Conservation (phyloP, 2,329 filamentous ascomycete genomes). For the Fusarium hainanense region DNA sequence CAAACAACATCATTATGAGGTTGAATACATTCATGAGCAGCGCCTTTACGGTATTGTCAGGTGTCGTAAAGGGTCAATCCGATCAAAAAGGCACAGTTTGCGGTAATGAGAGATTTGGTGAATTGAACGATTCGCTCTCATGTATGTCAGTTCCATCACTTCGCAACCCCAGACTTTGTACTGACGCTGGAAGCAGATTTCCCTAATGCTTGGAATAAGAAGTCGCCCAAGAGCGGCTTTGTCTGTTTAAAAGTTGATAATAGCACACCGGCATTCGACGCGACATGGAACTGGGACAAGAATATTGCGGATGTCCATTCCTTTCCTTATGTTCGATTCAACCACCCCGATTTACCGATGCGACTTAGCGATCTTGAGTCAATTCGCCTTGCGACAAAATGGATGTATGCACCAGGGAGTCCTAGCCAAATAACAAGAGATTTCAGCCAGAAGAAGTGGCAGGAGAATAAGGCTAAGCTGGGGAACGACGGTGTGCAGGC, state of each 20-base stretch:
- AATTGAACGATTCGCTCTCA: constrained; percentile 32
- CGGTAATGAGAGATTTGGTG: constrained; percentile 20
- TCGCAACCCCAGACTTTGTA: accelerated
- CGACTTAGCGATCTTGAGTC: constrained; percentile 36
- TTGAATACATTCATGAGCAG: background rate
- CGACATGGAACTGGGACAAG: constrained; percentile 42
- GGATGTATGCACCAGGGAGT: constrained; percentile 39
- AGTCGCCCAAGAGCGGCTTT: constrained; percentile 41
- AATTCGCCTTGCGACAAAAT: constrained; percentile 38
- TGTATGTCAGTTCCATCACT: constrained; percentile 22
- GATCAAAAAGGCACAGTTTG: constrained; percentile 9
- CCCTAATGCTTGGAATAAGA: constrained; percentile 44
- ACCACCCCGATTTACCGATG: constrained; percentile 32
- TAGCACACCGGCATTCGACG: constrained; percentile 37
- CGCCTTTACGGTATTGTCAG: background rate
- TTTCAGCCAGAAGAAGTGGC: constrained; percentile 28
- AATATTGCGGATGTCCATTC: constrained; percentile 44
- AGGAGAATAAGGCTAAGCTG: constrained; percentile 30
- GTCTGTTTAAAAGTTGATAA: constrained; percentile 43
- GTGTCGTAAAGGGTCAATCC: background rate
- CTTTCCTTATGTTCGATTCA: constrained; percentile 44
- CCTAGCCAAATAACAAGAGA: constrained; percentile 12
- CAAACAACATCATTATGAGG: constrained; percentile 12
- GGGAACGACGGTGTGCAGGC: constrained; percentile 16
- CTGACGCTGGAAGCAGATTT: constrained; percentile 36